phyloP scores from a whole-genome alignment of 108 stramenopile species.

The Skeletonema costatum region DNA sequence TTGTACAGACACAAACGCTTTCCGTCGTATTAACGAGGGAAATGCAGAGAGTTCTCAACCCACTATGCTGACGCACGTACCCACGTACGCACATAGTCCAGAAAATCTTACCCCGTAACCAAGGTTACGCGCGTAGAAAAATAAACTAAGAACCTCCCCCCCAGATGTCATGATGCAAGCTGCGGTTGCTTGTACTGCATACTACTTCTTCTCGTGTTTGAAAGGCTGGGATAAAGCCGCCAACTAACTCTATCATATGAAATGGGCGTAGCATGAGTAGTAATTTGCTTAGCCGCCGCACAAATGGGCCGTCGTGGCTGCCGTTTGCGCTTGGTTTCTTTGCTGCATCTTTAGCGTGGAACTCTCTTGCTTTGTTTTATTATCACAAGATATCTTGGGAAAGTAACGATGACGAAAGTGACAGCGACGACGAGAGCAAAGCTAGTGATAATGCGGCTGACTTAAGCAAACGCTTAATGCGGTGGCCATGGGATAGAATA shows the following conservation, averaged over 20 bases:
- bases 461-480: conserved; percentile 1
- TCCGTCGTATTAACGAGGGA: too few species aligned
- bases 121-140: too few species aligned
- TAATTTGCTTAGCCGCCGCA: not conserved
- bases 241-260: not conserved
- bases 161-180: too few species aligned
- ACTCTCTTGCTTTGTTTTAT: not conserved
- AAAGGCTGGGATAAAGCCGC: too few species aligned
- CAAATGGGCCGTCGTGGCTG: not conserved
- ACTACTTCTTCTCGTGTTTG: too few species aligned
- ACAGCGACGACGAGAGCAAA: not conserved
- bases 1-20: too few species aligned
- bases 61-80: too few species aligned
- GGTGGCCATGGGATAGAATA: conserved; percentile 46
- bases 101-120: too few species aligned
- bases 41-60: too few species aligned
- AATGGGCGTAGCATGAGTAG: not conserved
- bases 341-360: not conserved
- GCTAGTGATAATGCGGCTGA: not conserved
- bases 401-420: conserved; percentile 22
- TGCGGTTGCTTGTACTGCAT: too few species aligned
- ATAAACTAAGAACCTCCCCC: too few species aligned
- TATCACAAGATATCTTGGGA: not conserved
- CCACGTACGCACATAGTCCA: too few species aligned
- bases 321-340: not conserved